Evolutionary conservation across 176 grass and related monocot genomes (phyloP).

Genomic region (Avena sativa): DNA sequence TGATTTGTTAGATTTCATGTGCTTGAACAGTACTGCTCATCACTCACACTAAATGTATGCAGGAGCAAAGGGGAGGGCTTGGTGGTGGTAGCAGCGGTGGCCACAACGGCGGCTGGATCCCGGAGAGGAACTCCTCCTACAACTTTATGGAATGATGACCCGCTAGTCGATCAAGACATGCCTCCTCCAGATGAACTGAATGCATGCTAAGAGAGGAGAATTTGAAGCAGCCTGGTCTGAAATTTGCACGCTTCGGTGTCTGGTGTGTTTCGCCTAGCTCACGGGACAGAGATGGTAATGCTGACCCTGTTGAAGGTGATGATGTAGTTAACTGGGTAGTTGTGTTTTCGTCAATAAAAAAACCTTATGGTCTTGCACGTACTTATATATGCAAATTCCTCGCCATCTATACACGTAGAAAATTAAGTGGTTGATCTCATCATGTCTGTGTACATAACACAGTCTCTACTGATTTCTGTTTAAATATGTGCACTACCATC

Average conservation of each 20-base stretch:
- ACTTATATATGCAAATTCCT: too few species aligned
- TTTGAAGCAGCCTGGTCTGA: too few species aligned
- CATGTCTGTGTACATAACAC: too few species aligned
- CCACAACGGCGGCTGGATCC: conserved; percentile 44
- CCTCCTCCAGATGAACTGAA: too few species aligned
- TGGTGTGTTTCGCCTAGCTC: too few species aligned
- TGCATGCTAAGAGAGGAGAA: too few species aligned
- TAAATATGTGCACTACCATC: too few species aligned
- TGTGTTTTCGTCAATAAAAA: conserved; percentile 49
- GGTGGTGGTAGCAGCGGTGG: conserved; percentile 37
- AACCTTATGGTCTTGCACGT: background rate
- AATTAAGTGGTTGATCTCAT: too few species aligned
- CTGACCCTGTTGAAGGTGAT: conserved; percentile 21
- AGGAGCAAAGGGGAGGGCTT: conserved; percentile 60
- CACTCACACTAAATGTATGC: conserved; percentile 4
- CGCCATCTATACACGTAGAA: too few species aligned
- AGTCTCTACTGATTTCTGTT: too few species aligned
- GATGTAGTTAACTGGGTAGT: conserved; percentile 39
- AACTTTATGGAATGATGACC: conserved; percentile 55
- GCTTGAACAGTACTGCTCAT: background rate
- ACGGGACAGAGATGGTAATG: background rate
- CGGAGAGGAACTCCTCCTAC: conserved; percentile 52
- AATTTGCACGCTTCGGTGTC: too few species aligned
- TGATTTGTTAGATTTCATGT: background rate
- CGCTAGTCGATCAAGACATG: too few species aligned